Base-by-base conservation (phyloP, 1,284 basidiomycete species). In the Uromyces viciae-fabae region DNA sequence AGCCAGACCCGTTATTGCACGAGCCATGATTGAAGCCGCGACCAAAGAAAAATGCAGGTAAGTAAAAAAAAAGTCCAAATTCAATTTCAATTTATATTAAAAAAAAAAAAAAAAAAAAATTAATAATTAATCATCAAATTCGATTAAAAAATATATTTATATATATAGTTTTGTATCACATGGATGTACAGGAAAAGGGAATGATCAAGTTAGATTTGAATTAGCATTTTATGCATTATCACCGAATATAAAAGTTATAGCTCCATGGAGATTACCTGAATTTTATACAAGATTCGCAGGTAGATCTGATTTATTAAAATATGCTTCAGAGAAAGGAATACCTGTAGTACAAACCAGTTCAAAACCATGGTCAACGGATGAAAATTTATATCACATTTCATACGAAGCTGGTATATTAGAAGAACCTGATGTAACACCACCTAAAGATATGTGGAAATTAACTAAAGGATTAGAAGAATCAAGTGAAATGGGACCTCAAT, bases 401-500 rank as follows among this genome's bases (percentile, higher is more conserved):
- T 99, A 98, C 88, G 96, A 99, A 88, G 96, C 96, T 42, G 96
- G 96, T 81, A 98, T 99, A 86, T 91, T 99, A 83, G 97, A 99
- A 87, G 93, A 99, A 87, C 96, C 96, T 84, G 91, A 97, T 89
- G 92, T 89, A 82, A 98, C 95, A 11, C 96, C 97, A 80, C 96
- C 96, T 40, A 87, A 88, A n/a, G 96, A 99, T 89, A 99, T 99
- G 96, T 99, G 97, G 96, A 98, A 98, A 87, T 91, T 99, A 84
- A 98, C 94, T 82, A 89, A 90, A 83, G 90, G 92, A 43, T 92
- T 94, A 75, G 91, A 94, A 85, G 87, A 91, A 80, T 94, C 96
- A 5, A 80, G 77, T 3, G 95, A 96, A 22, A 87, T 89, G 64
- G 89, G 89, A 7, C 93, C 95, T 42, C 94, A 98, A 85, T 89